Evolutionary conservation across 805 yeast species (phyloP).

Genomic region (Nakazawaea wickerhamii): DNA sequence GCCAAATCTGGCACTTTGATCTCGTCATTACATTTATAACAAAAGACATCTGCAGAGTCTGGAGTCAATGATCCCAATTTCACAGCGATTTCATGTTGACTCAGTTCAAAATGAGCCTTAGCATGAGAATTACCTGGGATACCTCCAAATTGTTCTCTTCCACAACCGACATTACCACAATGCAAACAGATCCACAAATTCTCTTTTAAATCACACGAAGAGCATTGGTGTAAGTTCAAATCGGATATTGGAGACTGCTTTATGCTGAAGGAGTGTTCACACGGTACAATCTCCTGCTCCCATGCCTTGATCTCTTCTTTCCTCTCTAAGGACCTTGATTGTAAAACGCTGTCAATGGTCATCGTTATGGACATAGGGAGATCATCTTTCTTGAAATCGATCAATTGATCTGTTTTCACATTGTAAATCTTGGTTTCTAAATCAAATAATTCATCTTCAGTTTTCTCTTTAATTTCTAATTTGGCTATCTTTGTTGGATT

Average conservation of each 20-base stretch:
- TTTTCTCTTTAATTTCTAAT: conserved; percentile 58
- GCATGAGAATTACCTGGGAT: conserved; percentile 95
- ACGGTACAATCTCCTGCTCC: conserved; percentile 82
- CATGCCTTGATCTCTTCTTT: conserved; percentile 79
- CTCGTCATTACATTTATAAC: conserved; percentile 88
- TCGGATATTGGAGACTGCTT: conserved; percentile 28
- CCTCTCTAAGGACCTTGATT: conserved; percentile 52
- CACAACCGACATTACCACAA: conserved; percentile 94
- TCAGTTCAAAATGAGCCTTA: conserved; percentile 53
- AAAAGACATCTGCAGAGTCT: conserved; percentile 79
- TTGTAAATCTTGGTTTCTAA: conserved; percentile 36
- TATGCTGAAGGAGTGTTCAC: conserved; percentile 67
- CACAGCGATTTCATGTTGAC: conserved; percentile 75
- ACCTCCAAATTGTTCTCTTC: conserved; percentile 91
- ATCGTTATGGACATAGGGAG: conserved; percentile 25
- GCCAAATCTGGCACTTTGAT: conserved; percentile 62
- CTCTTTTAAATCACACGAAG: conserved; percentile 56
- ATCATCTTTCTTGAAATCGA: conserved; percentile 24
- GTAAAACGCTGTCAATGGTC: conserved; percentile 40
- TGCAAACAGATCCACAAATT: conserved; percentile 90
- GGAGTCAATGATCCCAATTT: conserved; percentile 84
- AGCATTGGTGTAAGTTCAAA: conserved; percentile 40
- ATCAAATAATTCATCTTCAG: conserved; percentile 60
- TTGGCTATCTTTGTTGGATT: conserved; percentile 48
- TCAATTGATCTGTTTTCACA: conserved; percentile 23